Evolutionary conservation across 331 rosid genomes (phyloP).

Genomic region (Stylosanthes scabra): DNA sequence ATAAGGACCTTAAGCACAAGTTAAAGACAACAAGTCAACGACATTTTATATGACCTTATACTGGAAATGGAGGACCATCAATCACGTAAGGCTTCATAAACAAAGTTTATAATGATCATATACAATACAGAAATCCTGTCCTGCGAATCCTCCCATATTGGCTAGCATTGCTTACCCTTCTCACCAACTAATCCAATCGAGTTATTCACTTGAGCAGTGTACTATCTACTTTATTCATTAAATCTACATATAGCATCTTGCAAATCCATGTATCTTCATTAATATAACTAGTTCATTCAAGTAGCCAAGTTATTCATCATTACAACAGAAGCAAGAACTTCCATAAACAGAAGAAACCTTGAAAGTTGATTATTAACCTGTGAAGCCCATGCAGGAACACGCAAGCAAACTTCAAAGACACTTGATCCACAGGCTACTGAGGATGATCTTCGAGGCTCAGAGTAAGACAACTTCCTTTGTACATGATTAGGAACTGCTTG

Average conservation of each 20-base stretch:
- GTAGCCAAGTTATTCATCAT: background rate
- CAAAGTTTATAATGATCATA: background rate
- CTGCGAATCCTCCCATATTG: background rate
- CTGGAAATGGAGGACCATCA: background rate
- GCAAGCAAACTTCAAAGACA: conserved; percentile 85
- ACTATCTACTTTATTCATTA: conserved; percentile 13
- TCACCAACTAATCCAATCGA: conserved; percentile 3
- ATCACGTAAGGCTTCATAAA: background rate
- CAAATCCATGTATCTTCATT: conserved; percentile 19
- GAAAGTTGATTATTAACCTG: conserved; percentile 59
- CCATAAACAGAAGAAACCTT: conserved; percentile 34
- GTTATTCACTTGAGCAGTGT: conserved; percentile 4
- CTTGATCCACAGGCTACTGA: conserved; percentile 89
- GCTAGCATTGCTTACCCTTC: background rate
- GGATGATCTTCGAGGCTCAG: conserved; percentile 83
- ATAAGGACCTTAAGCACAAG: background rate
- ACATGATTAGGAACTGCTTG: conserved; percentile 57
- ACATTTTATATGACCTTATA: background rate
- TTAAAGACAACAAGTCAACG: background rate
- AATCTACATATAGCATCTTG: background rate
- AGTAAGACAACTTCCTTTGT: conserved; percentile 52
- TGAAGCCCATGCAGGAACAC: conserved; percentile 90
- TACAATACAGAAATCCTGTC: conserved; percentile 3
- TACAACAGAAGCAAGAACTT: conserved; percentile 30
- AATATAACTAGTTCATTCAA: background rate